A percentile compares a stretch with the other conserved stretches of the same genome.
Evolutionary conservation across 208 protist genomes (phyloP).

Genomic region (Trypanosoma lewisi): DNA sequence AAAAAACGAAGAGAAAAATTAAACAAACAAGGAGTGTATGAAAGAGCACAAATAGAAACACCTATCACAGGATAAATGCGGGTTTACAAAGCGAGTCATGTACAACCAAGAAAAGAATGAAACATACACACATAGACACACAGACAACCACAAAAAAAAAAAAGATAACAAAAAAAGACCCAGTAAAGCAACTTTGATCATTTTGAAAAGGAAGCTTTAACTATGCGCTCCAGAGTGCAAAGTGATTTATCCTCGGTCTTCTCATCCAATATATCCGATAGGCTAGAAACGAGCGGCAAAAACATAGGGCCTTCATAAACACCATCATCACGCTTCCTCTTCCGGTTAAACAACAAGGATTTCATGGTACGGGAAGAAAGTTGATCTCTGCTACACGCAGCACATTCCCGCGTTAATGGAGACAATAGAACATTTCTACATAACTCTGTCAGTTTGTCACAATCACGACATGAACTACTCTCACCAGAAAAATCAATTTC

Average conservation of each 20-base stretch:
- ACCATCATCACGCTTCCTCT: slow-evolving; percentile 30
- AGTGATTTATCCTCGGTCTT: slow-evolving; percentile 9
- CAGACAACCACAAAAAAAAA: not conserved
- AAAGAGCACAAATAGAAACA: too few relatives aligned
- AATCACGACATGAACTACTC: slow-evolving; percentile 68
- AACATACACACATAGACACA: not conserved
- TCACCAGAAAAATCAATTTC: slow-evolving; percentile 57
- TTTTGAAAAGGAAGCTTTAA: slow-evolving; percentile 1
- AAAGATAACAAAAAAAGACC: slow-evolving; percentile 1
- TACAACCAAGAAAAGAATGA: not conserved
- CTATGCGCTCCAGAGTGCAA: slow-evolving; percentile 26
- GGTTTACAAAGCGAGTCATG: too few relatives aligned
- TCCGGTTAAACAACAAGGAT: slow-evolving; percentile 47
- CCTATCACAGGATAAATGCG: too few relatives aligned
- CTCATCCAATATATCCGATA: slow-evolving; percentile 25
- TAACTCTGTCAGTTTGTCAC: slow-evolving; percentile 65
- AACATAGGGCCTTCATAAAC: slow-evolving; percentile 27
- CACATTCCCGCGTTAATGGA: slow-evolving; percentile 1
- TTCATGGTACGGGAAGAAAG: slow-evolving; percentile 18
- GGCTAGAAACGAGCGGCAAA: slow-evolving; percentile 25
- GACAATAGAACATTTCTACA: slow-evolving; percentile 55
- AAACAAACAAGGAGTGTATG: too few relatives aligned
- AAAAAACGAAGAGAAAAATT: too few relatives aligned
- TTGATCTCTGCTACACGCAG: slow-evolving; percentile 1
- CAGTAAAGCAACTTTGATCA: not conserved